Evolutionary conservation across 2,329 filamentous ascomycete genomes (phyloP).

Genomic region (Talaromyces marneffei): DNA sequence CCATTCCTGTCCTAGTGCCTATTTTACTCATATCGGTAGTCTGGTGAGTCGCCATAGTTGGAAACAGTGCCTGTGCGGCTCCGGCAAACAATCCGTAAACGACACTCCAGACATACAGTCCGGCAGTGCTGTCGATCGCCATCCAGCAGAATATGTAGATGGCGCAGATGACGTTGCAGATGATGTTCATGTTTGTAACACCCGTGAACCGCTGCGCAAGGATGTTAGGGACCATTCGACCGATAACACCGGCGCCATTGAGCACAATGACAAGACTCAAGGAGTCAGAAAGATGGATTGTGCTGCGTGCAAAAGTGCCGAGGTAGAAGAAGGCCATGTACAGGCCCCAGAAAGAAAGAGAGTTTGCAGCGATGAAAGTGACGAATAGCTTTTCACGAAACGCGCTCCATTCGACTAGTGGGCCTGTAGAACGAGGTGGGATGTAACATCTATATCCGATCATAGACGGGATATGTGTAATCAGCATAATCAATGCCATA

Average conservation of each 20-base stretch:
- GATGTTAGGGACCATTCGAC: conserved; percentile 12
- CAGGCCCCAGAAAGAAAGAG: conserved; percentile 12
- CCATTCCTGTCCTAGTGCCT: conserved; percentile 52
- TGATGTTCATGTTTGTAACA: conserved; percentile 5
- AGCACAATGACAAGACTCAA: conserved; percentile 12
- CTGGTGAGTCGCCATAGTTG: conserved; percentile 55
- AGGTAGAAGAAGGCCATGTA: conserved; percentile 27
- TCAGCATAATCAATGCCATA: conserved; percentile 12
- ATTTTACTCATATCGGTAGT: conserved; percentile 47
- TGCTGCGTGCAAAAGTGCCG: conserved; percentile 12
- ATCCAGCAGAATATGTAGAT: conserved; percentile 12
- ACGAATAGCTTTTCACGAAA: conserved; percentile 12
- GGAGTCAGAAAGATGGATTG: conserved; percentile 4
- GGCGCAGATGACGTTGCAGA: conserved; percentile 15
- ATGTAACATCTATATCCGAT: conserved; percentile 12
- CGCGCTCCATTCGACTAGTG: conserved; percentile 13
- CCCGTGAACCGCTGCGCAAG: conserved; percentile 2
- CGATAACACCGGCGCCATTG: conserved; percentile 11
- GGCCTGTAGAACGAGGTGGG: conserved; percentile 6
- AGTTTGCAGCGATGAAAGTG: conserved; percentile 6
- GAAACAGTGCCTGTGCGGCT: conserved; percentile 47
- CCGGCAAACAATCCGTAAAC: conserved; percentile 11
- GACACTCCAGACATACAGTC: conserved; percentile 11
- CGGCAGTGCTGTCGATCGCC: neutral
- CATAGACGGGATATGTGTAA: conserved; percentile 8